phyloP scores from a whole-genome alignment of 768 basidiomycete species.

The Lactifluus hygrophoroides region DNA sequence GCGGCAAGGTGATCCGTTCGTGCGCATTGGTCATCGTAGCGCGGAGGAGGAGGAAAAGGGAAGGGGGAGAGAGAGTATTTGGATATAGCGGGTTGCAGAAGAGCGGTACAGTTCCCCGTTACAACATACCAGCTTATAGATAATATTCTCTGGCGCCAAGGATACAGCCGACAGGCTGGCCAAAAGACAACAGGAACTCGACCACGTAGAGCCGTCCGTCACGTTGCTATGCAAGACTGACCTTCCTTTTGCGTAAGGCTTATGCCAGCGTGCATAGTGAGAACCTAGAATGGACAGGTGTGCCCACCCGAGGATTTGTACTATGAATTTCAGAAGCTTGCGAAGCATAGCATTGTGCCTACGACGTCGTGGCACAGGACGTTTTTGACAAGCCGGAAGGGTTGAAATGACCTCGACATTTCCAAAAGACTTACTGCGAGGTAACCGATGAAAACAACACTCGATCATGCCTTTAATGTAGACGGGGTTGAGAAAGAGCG shows the following conservation, averaged over 20 bases:
- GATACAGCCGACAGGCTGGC: not conserved
- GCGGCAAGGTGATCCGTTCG: constrained; percentile 13
- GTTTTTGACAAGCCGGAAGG: constrained; percentile 2
- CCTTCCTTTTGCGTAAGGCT: constrained; percentile 16
- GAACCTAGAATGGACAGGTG: constrained; percentile 10
- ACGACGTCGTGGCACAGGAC: constrained; percentile 12
- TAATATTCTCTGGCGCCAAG: constrained; percentile 10
- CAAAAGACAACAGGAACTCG: constrained; percentile 6
- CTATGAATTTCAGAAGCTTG: constrained; percentile 15
- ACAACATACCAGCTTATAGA: constrained; percentile 13
- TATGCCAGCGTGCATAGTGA: constrained; percentile 17
- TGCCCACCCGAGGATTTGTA: constrained; percentile 16
- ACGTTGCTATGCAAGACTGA: constrained; percentile 14
- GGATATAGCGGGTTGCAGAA: constrained; percentile 5
- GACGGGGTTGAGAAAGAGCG: constrained; percentile 18
- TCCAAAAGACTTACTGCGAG: constrained; percentile 14
- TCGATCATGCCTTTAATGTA: constrained; percentile 17
- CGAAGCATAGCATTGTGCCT: constrained; percentile 15
- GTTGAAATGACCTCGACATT: constrained; percentile 12
- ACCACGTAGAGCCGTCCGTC: constrained; percentile 18
- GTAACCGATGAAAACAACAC: constrained; percentile 14
- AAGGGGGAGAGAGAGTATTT: not conserved
- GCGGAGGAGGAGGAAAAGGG: not conserved
- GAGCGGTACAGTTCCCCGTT: not conserved
- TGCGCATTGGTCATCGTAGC: constrained; percentile 17